Evolutionary conservation across 2,329 filamentous ascomycete genomes (phyloP).

Genomic region (Aschersonia sp.): DNA sequence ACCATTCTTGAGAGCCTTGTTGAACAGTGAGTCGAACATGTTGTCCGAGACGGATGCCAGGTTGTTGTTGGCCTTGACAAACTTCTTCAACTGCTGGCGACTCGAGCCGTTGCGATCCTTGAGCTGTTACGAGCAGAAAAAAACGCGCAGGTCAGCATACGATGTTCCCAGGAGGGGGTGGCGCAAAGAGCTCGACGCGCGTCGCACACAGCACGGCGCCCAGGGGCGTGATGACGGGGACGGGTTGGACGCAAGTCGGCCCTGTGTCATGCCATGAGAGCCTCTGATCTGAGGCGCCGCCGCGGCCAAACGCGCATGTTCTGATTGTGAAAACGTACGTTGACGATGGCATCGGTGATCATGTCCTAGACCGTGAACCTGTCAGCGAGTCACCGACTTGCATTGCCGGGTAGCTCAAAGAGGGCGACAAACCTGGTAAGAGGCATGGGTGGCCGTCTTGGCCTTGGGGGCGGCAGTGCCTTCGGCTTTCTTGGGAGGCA

Average conservation of each 20-base stretch:
- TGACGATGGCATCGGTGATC: conserved; percentile 47
- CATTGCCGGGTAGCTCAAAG: neutral
- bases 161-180: neutral
- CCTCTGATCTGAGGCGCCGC: neutral
- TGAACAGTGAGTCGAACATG: conserved; percentile 63
- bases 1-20: conserved; percentile 68
- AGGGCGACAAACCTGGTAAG: conserved; percentile 39
- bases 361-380: conserved; percentile 31
- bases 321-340: conserved; percentile 28
- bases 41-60: conserved; percentile 28
- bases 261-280: too few species aligned
- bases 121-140: conserved; percentile 25
- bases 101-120: conserved; percentile 50
- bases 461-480: conserved; percentile 24
- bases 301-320: neutral
- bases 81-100: conserved; percentile 48
- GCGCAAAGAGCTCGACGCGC: too few species aligned
- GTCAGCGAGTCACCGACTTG: too few species aligned
- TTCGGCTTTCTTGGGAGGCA: conserved; percentile 47
- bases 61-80: conserved; percentile 40
- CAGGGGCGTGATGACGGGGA: neutral
- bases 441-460: conserved; percentile 35
- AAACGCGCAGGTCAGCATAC: conserved; percentile 20
- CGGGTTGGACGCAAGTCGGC: neutral
- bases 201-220: neutral